A percentile compares a stretch with the other conserved stretches of the same genome.
Evolutionary conservation across 1,284 basidiomycete species (phyloP).

Genomic region (Coniophora puteana): DNA sequence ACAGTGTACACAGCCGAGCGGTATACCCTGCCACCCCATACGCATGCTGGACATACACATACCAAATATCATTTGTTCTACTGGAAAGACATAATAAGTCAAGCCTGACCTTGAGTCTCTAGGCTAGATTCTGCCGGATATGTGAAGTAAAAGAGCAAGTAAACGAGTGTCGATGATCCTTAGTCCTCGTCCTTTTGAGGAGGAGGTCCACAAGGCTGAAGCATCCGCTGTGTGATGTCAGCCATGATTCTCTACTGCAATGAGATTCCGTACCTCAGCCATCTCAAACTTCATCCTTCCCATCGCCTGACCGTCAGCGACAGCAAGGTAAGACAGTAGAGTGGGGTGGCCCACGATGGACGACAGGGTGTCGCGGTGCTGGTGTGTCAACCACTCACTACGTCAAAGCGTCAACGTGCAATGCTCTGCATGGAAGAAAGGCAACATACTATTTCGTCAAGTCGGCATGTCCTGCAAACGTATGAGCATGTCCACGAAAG

Average conservation of each 20-base stretch:
- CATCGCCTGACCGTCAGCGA: constrained; percentile 91
- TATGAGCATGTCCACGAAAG: constrained; percentile 6
- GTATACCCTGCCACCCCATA: too few relatives aligned
- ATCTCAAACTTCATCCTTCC: constrained; percentile 94
- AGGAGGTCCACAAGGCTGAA: constrained; percentile 97
- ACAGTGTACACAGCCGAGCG: too few relatives aligned
- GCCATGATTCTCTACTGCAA: constrained; percentile 6
- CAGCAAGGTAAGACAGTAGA: constrained; percentile 81
- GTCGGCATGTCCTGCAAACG: constrained; percentile 78
- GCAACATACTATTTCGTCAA: constrained; percentile 83
- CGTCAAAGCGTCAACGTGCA: constrained; percentile 8
- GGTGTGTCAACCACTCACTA: constrained; percentile 97
- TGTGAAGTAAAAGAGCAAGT: not conserved
- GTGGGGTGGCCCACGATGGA: constrained; percentile 92
- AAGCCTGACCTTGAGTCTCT: too few relatives aligned
- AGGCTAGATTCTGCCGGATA: too few relatives aligned
- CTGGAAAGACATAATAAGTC: too few relatives aligned
- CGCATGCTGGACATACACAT: not conserved
- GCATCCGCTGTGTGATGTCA: constrained; percentile 69
- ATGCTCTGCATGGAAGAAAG: constrained; percentile 4
- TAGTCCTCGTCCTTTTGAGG: constrained; percentile 88
- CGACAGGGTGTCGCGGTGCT: constrained; percentile 91
- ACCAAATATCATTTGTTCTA: not conserved
- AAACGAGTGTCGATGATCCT: constrained; percentile 7
- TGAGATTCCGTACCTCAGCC: constrained; percentile 69